Evolutionary conservation across 495 filamentous ascomycete species (phyloP).

Genomic region (Corynascus novoguineensis): DNA sequence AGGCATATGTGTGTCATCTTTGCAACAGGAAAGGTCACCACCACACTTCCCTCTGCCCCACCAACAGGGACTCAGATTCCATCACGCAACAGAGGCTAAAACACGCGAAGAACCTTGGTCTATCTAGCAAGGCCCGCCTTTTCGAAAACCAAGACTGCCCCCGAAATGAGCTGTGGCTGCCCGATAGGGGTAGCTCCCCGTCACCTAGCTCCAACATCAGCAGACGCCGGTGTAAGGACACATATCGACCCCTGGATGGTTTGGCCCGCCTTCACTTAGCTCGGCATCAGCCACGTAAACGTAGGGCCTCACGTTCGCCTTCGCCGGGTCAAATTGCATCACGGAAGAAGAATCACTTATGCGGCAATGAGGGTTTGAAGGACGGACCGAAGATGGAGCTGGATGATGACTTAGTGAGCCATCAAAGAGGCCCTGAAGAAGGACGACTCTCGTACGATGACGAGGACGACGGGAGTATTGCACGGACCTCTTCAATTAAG

Average conservation of each 20-base stretch:
- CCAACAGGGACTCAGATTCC: conserved; percentile 25
- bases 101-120: neutral
- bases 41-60: conserved; percentile 25
- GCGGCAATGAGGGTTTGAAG: neutral
- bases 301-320: neutral
- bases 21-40: conserved; percentile 32
- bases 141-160: too few species aligned
- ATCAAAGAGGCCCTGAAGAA: neutral
- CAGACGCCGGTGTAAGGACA: neutral
- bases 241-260: neutral
- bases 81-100: conserved; percentile 21
- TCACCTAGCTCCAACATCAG: neutral
- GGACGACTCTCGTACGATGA: conserved; percentile 21
- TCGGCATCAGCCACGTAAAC: neutral
- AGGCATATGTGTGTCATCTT: conserved; percentile 32
- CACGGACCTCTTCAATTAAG: neutral
- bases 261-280: neutral
- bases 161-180: neutral
- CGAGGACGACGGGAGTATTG: neutral
- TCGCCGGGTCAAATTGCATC: neutral
- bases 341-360: neutral
- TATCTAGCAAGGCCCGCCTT: neutral
- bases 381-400: neutral
- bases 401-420: neutral
- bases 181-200: neutral